Evolutionary conservation across 2,329 filamentous ascomycete genomes (phyloP), one percentile per base, ranked within the genome.

Genomic region (Xylaria sp.): DNA sequence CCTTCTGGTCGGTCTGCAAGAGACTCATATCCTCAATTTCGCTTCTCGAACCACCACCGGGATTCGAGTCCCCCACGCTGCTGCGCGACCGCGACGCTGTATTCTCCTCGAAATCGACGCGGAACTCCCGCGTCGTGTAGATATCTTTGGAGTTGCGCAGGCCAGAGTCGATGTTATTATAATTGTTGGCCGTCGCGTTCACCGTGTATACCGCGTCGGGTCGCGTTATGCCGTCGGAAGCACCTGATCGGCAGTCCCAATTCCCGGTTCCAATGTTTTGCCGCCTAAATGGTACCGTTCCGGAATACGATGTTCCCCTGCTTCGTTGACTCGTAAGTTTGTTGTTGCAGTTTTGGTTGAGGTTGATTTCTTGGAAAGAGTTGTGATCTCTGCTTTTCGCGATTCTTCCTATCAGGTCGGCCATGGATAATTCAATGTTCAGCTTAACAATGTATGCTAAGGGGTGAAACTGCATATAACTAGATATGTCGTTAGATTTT

Each of bases 351-450:
- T 27, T 53, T 3, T 5, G 40, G 40, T 47, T 13, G 44, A 27
- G 6, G 25, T 42, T 9, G 25, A 18, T 21, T 0, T 29, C 5
- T 9, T 35, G 4, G 18, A 53, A 29, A 1, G 40, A 25, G 10
- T 21, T 13, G 5, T 40, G 1, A 10, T 60, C 23, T 27, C n/a
- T 65, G 25, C 12, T 50, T 53, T 32, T 66, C 23, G 64, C 64
- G 55, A 83, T 77, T 60, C 80, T 81, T 44, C 76, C 81, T 69
- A 87, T 86, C 27, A 87, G 81, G 42, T 83, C 82, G 59, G 85
- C 84, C 84, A 87, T 86, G 13, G 82, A 82, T 81, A 87, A 83
- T 72, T 87, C 85, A 69, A 87, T 86, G 71, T 86, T 84, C 44
- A 87, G 79, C 65, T 87, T 87, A 55, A 86, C 83, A n/a, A 83